Base-by-base conservation (phyloP, 1,284 basidiomycete species). In the Ustilago loliicola region DNA sequence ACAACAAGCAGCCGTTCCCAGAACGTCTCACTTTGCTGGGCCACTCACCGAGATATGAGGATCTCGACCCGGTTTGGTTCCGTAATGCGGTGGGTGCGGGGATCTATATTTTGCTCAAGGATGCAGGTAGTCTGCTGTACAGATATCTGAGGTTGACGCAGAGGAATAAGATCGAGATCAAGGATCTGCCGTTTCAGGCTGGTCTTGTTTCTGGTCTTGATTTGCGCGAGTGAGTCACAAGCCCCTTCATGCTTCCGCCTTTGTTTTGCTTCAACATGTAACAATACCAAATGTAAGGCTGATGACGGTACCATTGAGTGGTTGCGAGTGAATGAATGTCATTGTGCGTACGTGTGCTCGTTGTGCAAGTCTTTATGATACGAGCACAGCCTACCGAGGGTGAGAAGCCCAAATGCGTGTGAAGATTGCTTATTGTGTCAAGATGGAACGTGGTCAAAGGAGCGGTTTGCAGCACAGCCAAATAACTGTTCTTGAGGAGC, bases 1-100 rank as follows among this genome's bases (percentile, higher is more conserved):
- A 38, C 3, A n/a, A 36, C 10, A 15, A 54, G 27, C 50, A 42
- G 27, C 29, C 59, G n/a, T 45, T 72, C 34, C 25, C 48, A 15
- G 55, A 72, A 5, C 58, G 59, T 11, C 54, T 72, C 15, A 65
- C 65, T 7, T 21, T 67, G 53, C 42, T 71, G 2, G 57, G 61
- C 50, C 51, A 57, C 13, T 58, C 55, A 47, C n/a, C 48, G 40
- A 30, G 63, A 6, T 79, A 77, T 40, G 78, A 81, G 48, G 79
- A 84, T 19, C 66, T 83, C 21, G 83, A 85, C 34, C 80, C 83
- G 2, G 74, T 84, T 1, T 85, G 83, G 83, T 84, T 60, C 56
- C 64, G 83, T 3, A 85, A 83, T 52, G 72, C 82, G 1, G 50
- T 85, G 2, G 83, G 83, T 13, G 79, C 77, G 0, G 79, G 66